Evolutionary conservation across 805 yeast genomes (phyloP), one percentile per base, ranked within the genome.

Genomic region (Saturnispora sekii): DNA sequence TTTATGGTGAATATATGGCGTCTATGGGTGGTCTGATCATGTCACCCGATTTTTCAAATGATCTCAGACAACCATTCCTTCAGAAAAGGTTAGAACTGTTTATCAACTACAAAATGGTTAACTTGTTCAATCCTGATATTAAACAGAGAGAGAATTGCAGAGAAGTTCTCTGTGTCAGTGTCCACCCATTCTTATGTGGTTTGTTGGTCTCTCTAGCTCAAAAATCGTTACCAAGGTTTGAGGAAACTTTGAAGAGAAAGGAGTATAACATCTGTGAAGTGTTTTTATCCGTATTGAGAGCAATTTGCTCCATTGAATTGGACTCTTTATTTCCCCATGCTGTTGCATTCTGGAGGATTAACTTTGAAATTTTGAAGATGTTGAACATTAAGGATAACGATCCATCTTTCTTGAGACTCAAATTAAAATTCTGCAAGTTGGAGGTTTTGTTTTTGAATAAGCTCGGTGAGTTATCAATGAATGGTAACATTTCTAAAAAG

Each of bases 1-100:
- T 79, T 55, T 80, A 73, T 56, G 79, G 87, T 2, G 93, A 90
- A 8, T 78, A 81, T 48, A 60, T 85, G 48, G 85, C 87, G 2
- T 76, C 87, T 0, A 65, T 81, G 0, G 74, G 85, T 41, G 87
- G 94, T 37, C 69, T 79, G 12, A 73, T 82, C 46, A 57, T 81
- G 18, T 52, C 63, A 6, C 56, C 58, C 2, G 56, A 52, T 3
- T 55, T 61, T 43, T 48, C 41, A 4, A 46, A 51, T 16, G 61
- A 63, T 47, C 54, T 61, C 7, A 51, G 59, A 34, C 50, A 51
- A 32, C 56, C 58, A 8, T 54, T 50, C 15, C 56, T 63, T 6
- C 58, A 49, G 14, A 52, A 50, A 8, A 56, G 53, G 26, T 18
- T 69, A 58, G 51, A 43, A 10, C 15, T 35, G 1, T 60, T 64